Conservation (phyloP, 192 early-diverging fungal species). For the Backusella tuberculispora region DNA sequence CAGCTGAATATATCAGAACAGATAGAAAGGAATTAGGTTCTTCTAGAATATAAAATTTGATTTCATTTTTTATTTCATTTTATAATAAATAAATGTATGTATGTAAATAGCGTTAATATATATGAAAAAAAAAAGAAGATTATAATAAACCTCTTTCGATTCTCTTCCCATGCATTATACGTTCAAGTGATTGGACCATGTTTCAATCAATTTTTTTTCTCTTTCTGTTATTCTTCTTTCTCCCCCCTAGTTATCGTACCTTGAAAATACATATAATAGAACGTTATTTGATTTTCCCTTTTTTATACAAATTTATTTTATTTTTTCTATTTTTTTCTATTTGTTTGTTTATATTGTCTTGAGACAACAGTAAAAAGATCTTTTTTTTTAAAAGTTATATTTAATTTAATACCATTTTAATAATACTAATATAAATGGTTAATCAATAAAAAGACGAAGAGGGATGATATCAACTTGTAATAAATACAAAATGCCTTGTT, state of each 20-base stretch:
- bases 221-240: neutral
- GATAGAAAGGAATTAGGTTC: conserved; percentile 21
- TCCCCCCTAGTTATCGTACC: neutral
- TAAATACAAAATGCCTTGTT: too few relatives aligned
- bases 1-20: conserved; percentile 33
- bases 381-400: too few relatives aligned
- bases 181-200: conserved; percentile 2
- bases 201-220: neutral
- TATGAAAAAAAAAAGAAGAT: neutral
- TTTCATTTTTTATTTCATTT: neutral
- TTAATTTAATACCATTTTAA: too few relatives aligned
- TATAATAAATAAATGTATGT: neutral
- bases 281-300: too few relatives aligned
- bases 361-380: too few relatives aligned
- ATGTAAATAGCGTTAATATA: conserved; percentile 12
- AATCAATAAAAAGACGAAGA: too few relatives aligned
- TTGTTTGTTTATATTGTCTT: too few relatives aligned
- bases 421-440: too few relatives aligned
- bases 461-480: too few relatives aligned
- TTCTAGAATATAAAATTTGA: conserved; percentile 10
- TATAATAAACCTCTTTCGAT: neutral
- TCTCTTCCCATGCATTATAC: neutral
- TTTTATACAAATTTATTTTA: too few relatives aligned
- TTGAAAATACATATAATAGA: too few relatives aligned
- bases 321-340: too few relatives aligned